A percentile compares a stretch with the other conserved stretches of the same genome.
These are phyloP conservation scores for Nemania serpens DNA, from an alignment of 2,329 filamentous ascomycete genomes.

Conservation along the genomic window DNA sequence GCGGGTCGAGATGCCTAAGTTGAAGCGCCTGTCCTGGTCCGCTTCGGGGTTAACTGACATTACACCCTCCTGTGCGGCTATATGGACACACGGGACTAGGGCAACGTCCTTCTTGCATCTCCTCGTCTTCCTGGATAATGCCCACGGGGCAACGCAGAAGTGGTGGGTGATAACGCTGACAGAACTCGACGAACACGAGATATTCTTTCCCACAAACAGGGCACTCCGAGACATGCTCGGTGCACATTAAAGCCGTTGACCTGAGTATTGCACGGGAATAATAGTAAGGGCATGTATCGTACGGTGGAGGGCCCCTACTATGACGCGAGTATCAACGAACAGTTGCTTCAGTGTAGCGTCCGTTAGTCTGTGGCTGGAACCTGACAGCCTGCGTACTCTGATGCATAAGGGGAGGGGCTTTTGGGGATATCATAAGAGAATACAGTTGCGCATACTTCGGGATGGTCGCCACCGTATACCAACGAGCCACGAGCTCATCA, in stretches of 20 bases:
- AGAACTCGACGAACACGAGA: constrained; percentile 63
- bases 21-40: not conserved
- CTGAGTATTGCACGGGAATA: constrained; percentile 20
- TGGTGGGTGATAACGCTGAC: constrained; percentile 55
- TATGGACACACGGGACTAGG: constrained; percentile 65
- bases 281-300: constrained; percentile 27
- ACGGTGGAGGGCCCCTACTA: constrained; percentile 33
- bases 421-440: constrained; percentile 27
- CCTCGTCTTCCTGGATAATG: constrained; percentile 44
- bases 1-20: not conserved
- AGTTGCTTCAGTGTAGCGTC: constrained; percentile 34
- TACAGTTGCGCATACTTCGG: constrained; percentile 28
- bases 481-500: constrained; percentile 25
- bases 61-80: constrained; percentile 60
- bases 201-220: constrained; percentile 64
- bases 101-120: constrained; percentile 59
- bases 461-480: constrained; percentile 28
- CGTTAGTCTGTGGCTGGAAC: constrained; percentile 35
- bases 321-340: constrained; percentile 32
- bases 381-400: constrained; percentile 31
- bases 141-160: constrained; percentile 53
- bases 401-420: constrained; percentile 29
- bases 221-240: constrained; percentile 60
- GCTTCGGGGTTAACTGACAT: constrained; percentile 52
- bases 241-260: constrained; percentile 59